phyloP scores from a whole-genome alignment of 371 early-diverging fungal genomes.

The Syncephalastrum contaminatum region DNA sequence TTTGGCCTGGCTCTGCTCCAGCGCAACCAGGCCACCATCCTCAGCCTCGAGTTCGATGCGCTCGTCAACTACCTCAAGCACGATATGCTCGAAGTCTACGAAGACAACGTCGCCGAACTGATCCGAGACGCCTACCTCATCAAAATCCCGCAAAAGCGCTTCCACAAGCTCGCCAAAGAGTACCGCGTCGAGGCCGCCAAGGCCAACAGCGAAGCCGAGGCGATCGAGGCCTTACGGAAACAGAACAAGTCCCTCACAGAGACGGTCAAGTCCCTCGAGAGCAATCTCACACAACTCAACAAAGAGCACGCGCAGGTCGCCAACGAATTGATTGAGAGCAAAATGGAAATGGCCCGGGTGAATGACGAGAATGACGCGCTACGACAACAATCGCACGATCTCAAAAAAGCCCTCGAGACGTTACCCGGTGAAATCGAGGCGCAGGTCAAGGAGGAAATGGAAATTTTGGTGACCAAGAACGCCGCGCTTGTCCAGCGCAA shows the following conservation, averaged over 20 bases:
- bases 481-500: conserved; percentile 70
- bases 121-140: conserved; percentile 81
- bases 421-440: conserved; percentile 65
- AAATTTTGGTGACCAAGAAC: conserved; percentile 79
- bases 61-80: conserved; percentile 82
- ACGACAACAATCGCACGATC: conserved; percentile 53
- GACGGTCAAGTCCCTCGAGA: conserved; percentile 60
- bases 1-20: conserved; percentile 86
- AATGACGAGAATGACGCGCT: conserved; percentile 64
- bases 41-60: conserved; percentile 81
- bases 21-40: conserved; percentile 71
- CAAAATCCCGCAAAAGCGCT: conserved; percentile 62
- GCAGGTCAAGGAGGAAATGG: conserved; percentile 77
- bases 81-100: conserved; percentile 71
- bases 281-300: conserved; percentile 60
- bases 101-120: conserved; percentile 56
- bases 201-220: conserved; percentile 66
- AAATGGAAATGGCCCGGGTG: conserved; percentile 60
- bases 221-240: conserved; percentile 56
- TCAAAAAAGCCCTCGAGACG: conserved; percentile 56
- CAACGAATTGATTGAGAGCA: conserved; percentile 52
- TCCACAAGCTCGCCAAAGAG: conserved; percentile 73
- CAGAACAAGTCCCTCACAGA: conserved; percentile 72
- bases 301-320: conserved; percentile 70
- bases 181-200: conserved; percentile 65